Conservation (phyloP, 768 basidiomycete species). For the Rhodosporidiobolus sp. region DNA sequence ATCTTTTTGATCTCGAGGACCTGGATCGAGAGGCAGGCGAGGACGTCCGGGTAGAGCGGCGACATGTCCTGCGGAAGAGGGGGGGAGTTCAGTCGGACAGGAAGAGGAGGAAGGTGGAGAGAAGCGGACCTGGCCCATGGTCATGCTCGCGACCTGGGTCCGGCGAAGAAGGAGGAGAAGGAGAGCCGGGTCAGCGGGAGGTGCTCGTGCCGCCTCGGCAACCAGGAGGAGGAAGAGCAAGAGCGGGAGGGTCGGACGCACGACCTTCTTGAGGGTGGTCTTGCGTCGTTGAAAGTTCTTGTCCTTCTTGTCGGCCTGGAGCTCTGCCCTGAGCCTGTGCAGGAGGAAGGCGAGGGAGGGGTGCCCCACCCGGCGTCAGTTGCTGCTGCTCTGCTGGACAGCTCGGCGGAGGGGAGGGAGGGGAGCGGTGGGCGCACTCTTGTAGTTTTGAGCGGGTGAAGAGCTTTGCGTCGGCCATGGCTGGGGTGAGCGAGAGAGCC, state of each 20-base stretch:
- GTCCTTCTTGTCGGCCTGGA: slow-evolving; percentile 64
- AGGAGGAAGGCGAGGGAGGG: neutral
- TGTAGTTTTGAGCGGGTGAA: slow-evolving; percentile 35
- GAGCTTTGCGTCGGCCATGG: slow-evolving; percentile 36
- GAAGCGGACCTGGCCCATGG: slow-evolving; percentile 94
- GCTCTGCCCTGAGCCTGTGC: slow-evolving; percentile 39
- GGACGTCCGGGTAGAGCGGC: slow-evolving; percentile 87
- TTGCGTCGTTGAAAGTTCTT: slow-evolving; percentile 93
- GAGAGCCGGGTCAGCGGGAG: neutral
- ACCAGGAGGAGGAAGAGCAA: neutral
- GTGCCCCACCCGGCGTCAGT: neutral
- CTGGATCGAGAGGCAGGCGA: slow-evolving; percentile 91
- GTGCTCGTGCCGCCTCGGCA: neutral
- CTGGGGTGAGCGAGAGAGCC: neutral
- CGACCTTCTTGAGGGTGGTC: slow-evolving; percentile 92
- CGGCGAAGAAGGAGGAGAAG: neutral
- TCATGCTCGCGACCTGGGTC: slow-evolving; percentile 72
- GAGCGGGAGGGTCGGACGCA: slow-evolving; percentile 47
- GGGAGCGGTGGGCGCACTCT: slow-evolving; percentile 14
- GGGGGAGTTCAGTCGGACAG: neutral
- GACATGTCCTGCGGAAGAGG: slow-evolving; percentile 52
- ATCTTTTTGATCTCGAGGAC: slow-evolving; percentile 97
- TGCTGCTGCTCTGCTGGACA: neutral
- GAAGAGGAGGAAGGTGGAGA: slow-evolving; percentile 8
- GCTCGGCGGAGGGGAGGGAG: neutral